These are phyloP conservation scores for Irpex rosettiformis DNA, from an alignment of 1,284 basidiomycete species.

Conservation along the genomic window DNA sequence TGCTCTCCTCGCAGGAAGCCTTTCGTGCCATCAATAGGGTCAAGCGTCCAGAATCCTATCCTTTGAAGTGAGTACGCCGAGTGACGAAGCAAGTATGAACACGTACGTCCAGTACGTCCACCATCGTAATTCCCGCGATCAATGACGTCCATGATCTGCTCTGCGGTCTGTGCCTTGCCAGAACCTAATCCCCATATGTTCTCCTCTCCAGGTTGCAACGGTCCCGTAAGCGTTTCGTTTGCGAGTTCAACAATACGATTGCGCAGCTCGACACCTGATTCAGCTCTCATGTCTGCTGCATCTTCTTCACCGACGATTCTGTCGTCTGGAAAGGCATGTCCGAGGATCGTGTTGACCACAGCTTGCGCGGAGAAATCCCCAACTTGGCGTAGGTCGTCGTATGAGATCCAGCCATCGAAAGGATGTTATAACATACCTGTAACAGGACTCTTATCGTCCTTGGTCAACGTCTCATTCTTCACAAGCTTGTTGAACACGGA, in stretches of 20 bases:
- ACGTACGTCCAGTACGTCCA: constrained; percentile 72
- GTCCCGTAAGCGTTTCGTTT: constrained; percentile 72
- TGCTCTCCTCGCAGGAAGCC: constrained; percentile 96
- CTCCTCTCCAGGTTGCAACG: constrained; percentile 48
- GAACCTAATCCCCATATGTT: constrained; percentile 67
- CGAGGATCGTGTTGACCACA: constrained; percentile 78
- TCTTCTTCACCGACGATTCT: constrained; percentile 97
- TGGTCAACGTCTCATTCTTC: constrained; percentile 84
- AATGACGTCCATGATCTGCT: constrained; percentile 78
- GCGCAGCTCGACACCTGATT: constrained; percentile 49
- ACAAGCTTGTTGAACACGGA: constrained; percentile 89
- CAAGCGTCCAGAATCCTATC: constrained; percentile 85
- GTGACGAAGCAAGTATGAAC: neutral
- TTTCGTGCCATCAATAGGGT: constrained; percentile 92
- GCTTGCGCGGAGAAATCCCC: constrained; percentile 92
- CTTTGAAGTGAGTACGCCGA: neutral
- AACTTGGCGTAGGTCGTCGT: constrained; percentile 58
- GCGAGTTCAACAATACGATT: constrained; percentile 80
- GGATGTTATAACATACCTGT: constrained; percentile 55
- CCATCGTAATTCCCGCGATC: constrained; percentile 85
- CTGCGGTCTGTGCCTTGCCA: constrained; percentile 42
- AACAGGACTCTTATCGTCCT: constrained; percentile 94
- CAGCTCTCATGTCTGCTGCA: constrained; percentile 70
- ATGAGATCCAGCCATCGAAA: no score
- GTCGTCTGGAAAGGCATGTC: constrained; percentile 78